Base-by-base conservation (phyloP, 2,329 filamentous ascomycete genomes). In the Thelonectria blattea region DNA sequence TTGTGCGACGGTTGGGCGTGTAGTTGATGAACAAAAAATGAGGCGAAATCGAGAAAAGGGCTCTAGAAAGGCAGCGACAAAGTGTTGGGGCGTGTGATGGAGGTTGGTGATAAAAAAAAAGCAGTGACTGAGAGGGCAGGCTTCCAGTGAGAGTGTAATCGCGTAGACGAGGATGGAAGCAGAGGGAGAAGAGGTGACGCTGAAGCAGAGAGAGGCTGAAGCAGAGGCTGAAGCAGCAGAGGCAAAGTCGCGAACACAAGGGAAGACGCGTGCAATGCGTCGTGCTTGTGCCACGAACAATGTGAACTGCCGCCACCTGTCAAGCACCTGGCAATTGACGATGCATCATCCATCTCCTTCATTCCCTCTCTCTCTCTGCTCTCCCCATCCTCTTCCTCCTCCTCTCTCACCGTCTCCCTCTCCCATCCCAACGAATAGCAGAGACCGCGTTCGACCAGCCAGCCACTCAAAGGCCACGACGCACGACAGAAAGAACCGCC, bases 251-350 rank as follows among this genome's bases (percentile, higher is more conserved):
- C 58, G 42, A 46, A 55, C 46, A 55, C 45, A 47, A 34, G 45
- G 27, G 27, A 30, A 7, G 43, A 60, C 58, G 58, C 58, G 58
- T 60, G 52, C 47, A 46, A 52, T 54, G 53, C 24, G 52, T 55
- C 48, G 52, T 56, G 47, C 51, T 51, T 55, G 49, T 52, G 56
- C 42, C 34, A 58, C 56, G 22, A 27, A 37, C 57, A 24, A 15
- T 42, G 47, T 54, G 47, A 32, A 32, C 52, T 34, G 57, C 24
- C 34, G 52, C 52, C 57, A 60, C 47, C 52, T 60, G 58, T 56
- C 58, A 51, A 47, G 52, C 20, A 32, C 32, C 46, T 49, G 30
- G n/a, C 42, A 37, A 52, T 43, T 39, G 46, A 47, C 48, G 51
- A 18, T 52, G 32, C 41, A 41, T 55, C 45, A 10, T 30, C 43